A percentile compares a stretch with the other conserved stretches of the same genome.
phyloP scores from a whole-genome alignment of 495 filamentous ascomycete genomes.

The Poronia punctata region DNA sequence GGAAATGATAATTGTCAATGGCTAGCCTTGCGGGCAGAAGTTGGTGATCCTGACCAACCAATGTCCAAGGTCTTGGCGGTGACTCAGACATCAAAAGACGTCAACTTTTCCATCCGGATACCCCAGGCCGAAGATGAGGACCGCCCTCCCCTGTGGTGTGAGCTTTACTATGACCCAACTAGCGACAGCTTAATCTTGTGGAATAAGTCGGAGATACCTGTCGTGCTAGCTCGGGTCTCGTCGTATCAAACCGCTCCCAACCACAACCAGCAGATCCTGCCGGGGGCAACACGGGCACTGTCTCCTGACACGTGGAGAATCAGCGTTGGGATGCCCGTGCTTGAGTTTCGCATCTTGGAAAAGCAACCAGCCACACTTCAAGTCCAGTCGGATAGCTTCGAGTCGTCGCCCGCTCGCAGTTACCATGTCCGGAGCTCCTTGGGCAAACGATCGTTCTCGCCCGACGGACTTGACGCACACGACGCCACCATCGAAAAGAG shows the following conservation, averaged over 20 bases:
- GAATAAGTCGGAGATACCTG: slow-evolving; percentile 39
- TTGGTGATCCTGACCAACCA: slow-evolving; percentile 32
- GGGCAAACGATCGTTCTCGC: slow-evolving; percentile 35
- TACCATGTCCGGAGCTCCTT: slow-evolving; percentile 28
- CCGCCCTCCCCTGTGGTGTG: slow-evolving; percentile 38
- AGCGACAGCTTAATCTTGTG: slow-evolving; percentile 42
- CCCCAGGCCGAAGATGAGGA: slow-evolving; percentile 31
- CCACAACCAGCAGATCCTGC: slow-evolving; percentile 32
- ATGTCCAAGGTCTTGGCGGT: slow-evolving; percentile 42
- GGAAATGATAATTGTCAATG: slow-evolving; percentile 37
- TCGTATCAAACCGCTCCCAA: slow-evolving; percentile 19
- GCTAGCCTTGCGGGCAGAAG: slow-evolving; percentile 38
- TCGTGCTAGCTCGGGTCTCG: slow-evolving; percentile 33
- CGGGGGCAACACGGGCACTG: slow-evolving; percentile 31
- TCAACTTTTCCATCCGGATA: slow-evolving; percentile 44
- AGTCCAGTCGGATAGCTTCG: slow-evolving; percentile 15
- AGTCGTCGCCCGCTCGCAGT: slow-evolving; percentile 19
- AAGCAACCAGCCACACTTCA: slow-evolving; percentile 31
- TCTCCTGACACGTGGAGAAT: slow-evolving; percentile 44
- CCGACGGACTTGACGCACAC: slow-evolving; percentile 24
- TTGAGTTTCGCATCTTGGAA: slow-evolving; percentile 45
- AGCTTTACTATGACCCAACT: slow-evolving; percentile 44
- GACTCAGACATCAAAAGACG: slow-evolving; percentile 41
- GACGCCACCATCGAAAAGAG: slow-evolving; percentile 30
- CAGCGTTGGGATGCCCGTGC: slow-evolving; percentile 34